These are phyloP conservation scores for Calonectria pseudoturangicola DNA, from an alignment of 2,329 filamentous ascomycete genomes.

Conservation along the genomic window DNA sequence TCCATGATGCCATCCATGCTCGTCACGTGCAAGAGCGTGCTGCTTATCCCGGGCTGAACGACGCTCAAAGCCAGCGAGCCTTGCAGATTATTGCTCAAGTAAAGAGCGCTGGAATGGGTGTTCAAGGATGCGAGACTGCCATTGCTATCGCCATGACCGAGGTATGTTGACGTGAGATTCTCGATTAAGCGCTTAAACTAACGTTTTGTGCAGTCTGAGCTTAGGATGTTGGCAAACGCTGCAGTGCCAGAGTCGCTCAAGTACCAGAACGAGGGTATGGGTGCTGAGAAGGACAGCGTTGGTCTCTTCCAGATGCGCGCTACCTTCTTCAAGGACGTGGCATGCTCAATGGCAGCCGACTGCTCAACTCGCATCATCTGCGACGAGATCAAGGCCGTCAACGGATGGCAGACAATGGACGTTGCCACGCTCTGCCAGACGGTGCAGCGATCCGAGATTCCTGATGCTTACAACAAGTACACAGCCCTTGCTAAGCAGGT, in stretches of 20 bases:
- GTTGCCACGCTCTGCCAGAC: slow-evolving; percentile 14
- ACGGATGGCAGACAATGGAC: slow-evolving; percentile 12
- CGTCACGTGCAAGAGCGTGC: neutral
- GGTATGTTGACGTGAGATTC: neutral
- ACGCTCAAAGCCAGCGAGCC: neutral
- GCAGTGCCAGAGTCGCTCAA: neutral
- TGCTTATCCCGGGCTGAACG: neutral
- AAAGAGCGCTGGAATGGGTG: neutral
- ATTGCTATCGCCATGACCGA: slow-evolving; percentile 11
- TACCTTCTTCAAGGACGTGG: neutral
- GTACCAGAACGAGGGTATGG: slow-evolving; percentile 1
- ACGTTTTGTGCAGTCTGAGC: neutral
- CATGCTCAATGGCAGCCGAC: neutral
- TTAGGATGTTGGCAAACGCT: slow-evolving; percentile 1
- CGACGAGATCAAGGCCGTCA: slow-evolving; percentile 3
- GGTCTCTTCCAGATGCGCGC: slow-evolving; percentile 16
- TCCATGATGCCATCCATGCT: neutral
- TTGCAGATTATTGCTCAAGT: neutral
- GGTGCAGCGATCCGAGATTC: slow-evolving; percentile 12
- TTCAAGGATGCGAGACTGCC: slow-evolving; percentile 1
- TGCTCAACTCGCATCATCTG: neutral
- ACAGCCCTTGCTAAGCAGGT: neutral
- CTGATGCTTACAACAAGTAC: slow-evolving; percentile 15
- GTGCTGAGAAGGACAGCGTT: slow-evolving; percentile 9
- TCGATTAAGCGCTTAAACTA: neutral